Percentiles rank a stretch among this genome's conserved stretches.
Evolutionary conservation across 1,139 yeast species (phyloP).

Genomic region (Sugiyamaella japonica): DNA sequence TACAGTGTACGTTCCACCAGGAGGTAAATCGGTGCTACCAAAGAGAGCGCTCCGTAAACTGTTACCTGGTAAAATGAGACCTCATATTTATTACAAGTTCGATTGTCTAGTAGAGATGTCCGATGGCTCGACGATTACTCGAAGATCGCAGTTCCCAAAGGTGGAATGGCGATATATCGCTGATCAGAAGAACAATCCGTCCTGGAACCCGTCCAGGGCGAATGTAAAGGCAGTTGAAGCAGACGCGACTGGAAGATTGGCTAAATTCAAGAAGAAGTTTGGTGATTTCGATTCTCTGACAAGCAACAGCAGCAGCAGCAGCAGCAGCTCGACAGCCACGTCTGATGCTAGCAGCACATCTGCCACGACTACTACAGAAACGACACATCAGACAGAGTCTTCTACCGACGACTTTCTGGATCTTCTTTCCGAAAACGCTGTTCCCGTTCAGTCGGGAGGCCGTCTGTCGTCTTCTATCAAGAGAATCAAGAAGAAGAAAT

Average conservation of each 20-base stretch:
- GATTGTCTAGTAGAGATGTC: constrained; percentile 84
- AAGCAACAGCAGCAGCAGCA: constrained; percentile 17
- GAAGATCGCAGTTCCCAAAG: constrained; percentile 88
- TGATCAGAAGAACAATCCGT: constrained; percentile 81
- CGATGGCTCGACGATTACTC: constrained; percentile 83
- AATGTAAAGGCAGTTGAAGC: constrained; percentile 75
- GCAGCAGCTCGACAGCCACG: constrained; percentile 23
- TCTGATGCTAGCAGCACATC: constrained; percentile 30
- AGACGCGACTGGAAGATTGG: constrained; percentile 81
- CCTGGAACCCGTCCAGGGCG: constrained; percentile 86
- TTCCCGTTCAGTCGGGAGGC: constrained; percentile 63
- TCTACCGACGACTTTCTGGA: constrained; percentile 56
- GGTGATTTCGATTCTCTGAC: constrained; percentile 44
- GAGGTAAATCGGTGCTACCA: constrained; percentile 31
- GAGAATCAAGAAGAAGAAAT: constrained; percentile 42
- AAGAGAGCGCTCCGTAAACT: constrained; percentile 34
- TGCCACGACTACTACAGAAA: neutral
- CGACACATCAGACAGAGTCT: constrained; percentile 11
- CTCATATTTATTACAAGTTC: constrained; percentile 88
- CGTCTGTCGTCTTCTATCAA: constrained; percentile 60
- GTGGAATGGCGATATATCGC: constrained; percentile 80
- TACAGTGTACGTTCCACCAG: constrained; percentile 30
- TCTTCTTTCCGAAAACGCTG: constrained; percentile 61
- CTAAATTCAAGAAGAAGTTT: constrained; percentile 77
- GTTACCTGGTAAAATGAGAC: constrained; percentile 80